Evolutionary conservation across 345 rosid genomes (phyloP), one percentile per base, ranked within the genome.

Genomic region (Euphorbia peplus): DNA sequence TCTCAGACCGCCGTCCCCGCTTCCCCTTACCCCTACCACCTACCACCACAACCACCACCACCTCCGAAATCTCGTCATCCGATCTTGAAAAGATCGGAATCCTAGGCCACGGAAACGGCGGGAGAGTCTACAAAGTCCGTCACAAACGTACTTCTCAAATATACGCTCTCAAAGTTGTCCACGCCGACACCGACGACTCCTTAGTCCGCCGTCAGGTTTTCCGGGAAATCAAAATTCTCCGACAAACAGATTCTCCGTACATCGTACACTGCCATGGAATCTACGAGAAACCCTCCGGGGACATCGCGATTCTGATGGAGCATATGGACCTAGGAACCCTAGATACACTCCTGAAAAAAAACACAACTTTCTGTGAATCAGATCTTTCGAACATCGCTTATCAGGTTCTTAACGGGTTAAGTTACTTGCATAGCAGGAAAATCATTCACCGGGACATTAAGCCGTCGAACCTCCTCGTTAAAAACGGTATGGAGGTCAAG

Each of bases 91-190:
- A 73, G 56, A 79, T 90, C 46, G 66, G 80, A 37, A 95, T 88
- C 0, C 83, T 92, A 0, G 97, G 98, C 47, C 87, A 85, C 69
- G 98, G 98, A 4, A 92, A 92, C 71, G 92, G 98, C 0, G 98
- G 98, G 4, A 83, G 79, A 0, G 98, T 90, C 62, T 90, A 92
- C 75, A 86, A 84, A 73, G 97, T 80, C 50, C 82, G 81, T n/a
- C 87, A 90, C 71, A 84, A 80, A 53, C 70, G 79, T 8, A 86
- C 90, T 18, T 74, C 84, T 11, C 79, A 87, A 60, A 60, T 80
- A 26, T 90, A 79, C 73, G 98, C 98, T 4, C 75, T 92, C 30
- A 92, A 92, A 70, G 81, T 84, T 0, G 88, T 88, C 14, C 83
- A 80, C 68, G 86, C 80, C 18, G 91, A 81, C 79, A 76, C 35